A percentile compares a stretch with the other conserved stretches of the same genome.
Evolutionary conservation across 2,329 filamentous ascomycete genomes (phyloP).

Genomic region (Aureobasidium zeae): DNA sequence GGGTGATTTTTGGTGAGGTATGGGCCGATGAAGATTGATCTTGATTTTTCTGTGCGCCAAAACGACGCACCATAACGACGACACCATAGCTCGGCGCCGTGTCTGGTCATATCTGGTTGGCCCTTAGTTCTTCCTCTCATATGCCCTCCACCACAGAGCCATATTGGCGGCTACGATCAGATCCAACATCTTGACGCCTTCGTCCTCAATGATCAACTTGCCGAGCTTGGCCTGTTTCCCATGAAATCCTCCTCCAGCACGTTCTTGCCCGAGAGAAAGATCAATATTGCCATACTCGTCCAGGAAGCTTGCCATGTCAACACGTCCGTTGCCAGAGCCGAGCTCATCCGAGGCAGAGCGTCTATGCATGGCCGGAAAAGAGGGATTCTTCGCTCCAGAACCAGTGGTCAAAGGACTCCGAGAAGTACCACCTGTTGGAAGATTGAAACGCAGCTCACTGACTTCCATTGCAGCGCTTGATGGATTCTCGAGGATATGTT

Average conservation of each 20-base stretch:
- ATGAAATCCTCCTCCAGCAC: constrained; percentile 73
- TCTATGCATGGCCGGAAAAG: background rate
- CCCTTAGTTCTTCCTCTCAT: constrained; percentile 42
- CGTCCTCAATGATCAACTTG: constrained; percentile 81
- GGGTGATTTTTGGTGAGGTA: no score
- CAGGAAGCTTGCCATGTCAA: constrained; percentile 10
- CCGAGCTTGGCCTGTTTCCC: constrained; percentile 87
- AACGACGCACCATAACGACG: no score
- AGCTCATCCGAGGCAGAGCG: constrained; percentile 12
- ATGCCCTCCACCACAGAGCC: constrained; percentile 87
- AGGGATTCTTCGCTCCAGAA: constrained; percentile 8
- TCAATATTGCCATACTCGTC: constrained; percentile 47
- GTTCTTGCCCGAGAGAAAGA: constrained; percentile 68
- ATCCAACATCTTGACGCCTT: constrained; percentile 91
- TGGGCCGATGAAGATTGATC: no score
- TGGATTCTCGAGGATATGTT: constrained; percentile 52
- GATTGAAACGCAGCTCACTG: constrained; percentile 84
- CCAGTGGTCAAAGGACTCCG: background rate
- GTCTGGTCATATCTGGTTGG: no score
- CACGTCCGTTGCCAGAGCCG: background rate
- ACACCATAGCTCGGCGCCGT: background rate
- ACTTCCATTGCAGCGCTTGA: constrained; percentile 42
- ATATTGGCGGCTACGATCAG: constrained; percentile 84
- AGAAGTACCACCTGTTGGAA: constrained; percentile 41
- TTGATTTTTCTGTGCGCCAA: no score